Conservation (phyloP, 2,329 filamentous ascomycete species). For the Trichothecium roseum region DNA sequence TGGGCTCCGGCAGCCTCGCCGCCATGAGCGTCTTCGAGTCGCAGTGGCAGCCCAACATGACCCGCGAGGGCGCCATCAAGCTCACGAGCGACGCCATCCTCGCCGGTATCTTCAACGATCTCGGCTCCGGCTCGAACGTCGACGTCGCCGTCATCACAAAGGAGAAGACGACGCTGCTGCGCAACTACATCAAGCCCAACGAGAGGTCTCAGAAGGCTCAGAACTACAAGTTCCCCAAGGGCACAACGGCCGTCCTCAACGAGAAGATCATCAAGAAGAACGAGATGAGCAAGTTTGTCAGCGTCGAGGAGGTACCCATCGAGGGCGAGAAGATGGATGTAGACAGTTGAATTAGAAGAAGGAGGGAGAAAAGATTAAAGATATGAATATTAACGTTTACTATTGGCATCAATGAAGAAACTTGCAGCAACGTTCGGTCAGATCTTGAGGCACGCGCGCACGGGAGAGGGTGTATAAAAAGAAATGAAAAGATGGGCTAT, state of each 20-base stretch:
- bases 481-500: too few species aligned
- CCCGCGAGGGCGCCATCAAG: slow-evolving; percentile 70
- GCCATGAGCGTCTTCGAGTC: slow-evolving; percentile 99
- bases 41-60: slow-evolving; percentile 75
- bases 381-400: not conserved
- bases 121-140: slow-evolving; percentile 94
- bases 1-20: slow-evolving; percentile 91
- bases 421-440: too few species aligned
- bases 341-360: slow-evolving; percentile 40
- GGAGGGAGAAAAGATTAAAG: not conserved
- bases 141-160: slow-evolving; percentile 92
- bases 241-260: slow-evolving; percentile 92
- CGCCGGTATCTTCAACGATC: slow-evolving; percentile 97
- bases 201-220: slow-evolving; percentile 82
- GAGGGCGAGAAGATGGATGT: slow-evolving; percentile 63
- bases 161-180: slow-evolving; percentile 87
- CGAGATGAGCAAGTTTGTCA: slow-evolving; percentile 89
- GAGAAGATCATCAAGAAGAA: slow-evolving; percentile 93
- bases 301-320: slow-evolving; percentile 72
- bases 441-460: too few species aligned
- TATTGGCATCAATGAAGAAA: not conserved
- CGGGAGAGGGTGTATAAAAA: too few species aligned
- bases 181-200: slow-evolving; percentile 91
- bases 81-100: slow-evolving; percentile 80
- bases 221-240: slow-evolving; percentile 82